phyloP scores from a whole-genome alignment of 306 rosid species.

The Corylus avellana region DNA sequence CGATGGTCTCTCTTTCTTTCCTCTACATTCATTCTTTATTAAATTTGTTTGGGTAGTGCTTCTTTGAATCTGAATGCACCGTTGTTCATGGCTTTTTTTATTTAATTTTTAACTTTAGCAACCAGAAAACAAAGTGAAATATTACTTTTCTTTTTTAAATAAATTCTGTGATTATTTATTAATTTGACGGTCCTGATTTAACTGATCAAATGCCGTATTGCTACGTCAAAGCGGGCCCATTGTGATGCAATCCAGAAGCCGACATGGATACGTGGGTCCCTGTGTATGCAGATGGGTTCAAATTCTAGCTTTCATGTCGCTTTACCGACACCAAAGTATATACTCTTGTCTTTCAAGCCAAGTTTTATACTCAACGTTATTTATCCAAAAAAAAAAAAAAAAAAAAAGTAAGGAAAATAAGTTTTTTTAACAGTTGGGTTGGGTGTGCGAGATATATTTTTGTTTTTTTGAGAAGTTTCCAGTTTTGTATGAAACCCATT shows the following conservation, averaged over 20 bases:
- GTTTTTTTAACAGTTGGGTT: no score
- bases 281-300: slow-evolving; percentile 7
- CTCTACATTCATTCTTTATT: neutral
- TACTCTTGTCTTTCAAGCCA: slow-evolving; percentile 53
- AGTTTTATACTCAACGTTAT: slow-evolving; percentile 43
- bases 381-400: neutral
- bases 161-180: neutral
- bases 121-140: no score
- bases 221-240: neutral
- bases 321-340: slow-evolving; percentile 19
- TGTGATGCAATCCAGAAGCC: slow-evolving; percentile 3
- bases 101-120: no score
- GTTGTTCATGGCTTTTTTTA: no score
- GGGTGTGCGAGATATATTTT: no score
- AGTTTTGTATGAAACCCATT: neutral
- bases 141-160: no score
- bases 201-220: neutral
- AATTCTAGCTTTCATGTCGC: slow-evolving; percentile 24
- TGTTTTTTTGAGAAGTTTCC: neutral
- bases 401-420: neutral
- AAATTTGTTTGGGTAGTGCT: no score
- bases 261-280: slow-evolving; percentile 5
- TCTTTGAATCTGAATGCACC: no score
- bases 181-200: slow-evolving; percentile 22
- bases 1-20: neutral